A percentile compares a stretch with the other conserved stretches of the same genome.
These are phyloP conservation scores for Myriosclerotinia duriaeana DNA, from an alignment of 2,329 filamentous ascomycete genomes.

Conservation along the genomic window DNA sequence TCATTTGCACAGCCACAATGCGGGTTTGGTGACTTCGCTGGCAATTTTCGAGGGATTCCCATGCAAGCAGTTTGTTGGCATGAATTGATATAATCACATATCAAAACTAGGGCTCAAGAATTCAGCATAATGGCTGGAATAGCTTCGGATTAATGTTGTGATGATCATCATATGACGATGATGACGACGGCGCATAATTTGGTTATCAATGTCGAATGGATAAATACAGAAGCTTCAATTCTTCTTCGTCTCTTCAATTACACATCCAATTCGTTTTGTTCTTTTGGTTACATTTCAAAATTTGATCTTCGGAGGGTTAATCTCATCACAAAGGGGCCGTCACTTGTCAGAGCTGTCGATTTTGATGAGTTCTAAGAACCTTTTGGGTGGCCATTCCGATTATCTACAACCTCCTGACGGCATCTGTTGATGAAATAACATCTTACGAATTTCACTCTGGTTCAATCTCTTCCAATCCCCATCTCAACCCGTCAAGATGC, in stretches of 20 bases:
- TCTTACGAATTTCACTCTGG: neutral
- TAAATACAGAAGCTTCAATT: neutral
- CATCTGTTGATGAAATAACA: neutral
- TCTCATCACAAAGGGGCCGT: neutral
- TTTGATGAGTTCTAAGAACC: neutral
- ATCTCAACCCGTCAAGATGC: conserved; percentile 14
- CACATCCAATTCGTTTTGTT: neutral
- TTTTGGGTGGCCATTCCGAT: neutral
- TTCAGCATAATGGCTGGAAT: conserved; percentile 8
- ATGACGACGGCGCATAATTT: conserved; percentile 2
- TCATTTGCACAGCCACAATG: conserved; percentile 22
- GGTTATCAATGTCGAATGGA: neutral
- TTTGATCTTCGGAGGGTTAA: neutral
- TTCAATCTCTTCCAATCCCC: neutral
- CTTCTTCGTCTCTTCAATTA: neutral
- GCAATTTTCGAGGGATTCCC: conserved; percentile 11
- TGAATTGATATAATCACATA: conserved; percentile 21
- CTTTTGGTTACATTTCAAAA: neutral
- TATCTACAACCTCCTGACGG: neutral
- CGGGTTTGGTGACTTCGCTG: neutral
- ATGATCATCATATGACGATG: conserved; percentile 6
- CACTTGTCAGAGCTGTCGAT: neutral
- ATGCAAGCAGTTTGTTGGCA: neutral
- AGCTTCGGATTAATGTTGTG: neutral
- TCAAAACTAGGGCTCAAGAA: conserved; percentile 3